phyloP scores from a whole-genome alignment of 257 asterid species.

The Fraxinus excelsior region DNA sequence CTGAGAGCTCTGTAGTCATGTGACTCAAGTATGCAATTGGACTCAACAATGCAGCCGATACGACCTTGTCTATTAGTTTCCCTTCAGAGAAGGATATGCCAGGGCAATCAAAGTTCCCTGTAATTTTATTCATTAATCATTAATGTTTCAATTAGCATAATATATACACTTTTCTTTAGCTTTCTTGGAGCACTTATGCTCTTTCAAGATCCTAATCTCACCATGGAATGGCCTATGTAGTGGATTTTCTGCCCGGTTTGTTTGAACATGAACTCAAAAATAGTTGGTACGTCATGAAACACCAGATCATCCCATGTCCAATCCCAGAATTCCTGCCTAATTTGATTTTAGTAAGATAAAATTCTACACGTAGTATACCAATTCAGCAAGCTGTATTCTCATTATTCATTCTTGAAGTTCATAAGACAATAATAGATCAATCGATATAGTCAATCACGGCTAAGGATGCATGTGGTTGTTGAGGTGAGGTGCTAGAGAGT shows the following conservation, averaged over 20 bases:
- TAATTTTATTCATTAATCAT: no score
- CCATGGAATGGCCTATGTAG: slow-evolving; percentile 76
- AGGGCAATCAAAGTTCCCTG: slow-evolving; percentile 89
- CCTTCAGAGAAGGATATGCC: slow-evolving; percentile 76
- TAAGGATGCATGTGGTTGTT: no score
- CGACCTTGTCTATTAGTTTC: slow-evolving; percentile 60
- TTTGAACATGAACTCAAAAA: slow-evolving; percentile 41
- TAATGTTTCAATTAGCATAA: neutral
- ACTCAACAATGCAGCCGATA: slow-evolving; percentile 73
- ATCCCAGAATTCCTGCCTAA: slow-evolving; percentile 55
- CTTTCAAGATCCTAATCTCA: slow-evolving; percentile 18
- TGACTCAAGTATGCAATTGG: slow-evolving; percentile 86
- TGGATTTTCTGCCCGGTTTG: slow-evolving; percentile 59
- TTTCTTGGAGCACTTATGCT: neutral
- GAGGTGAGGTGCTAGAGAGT: no score
- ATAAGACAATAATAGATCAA: no score
- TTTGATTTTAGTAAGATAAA: slow-evolving; percentile 1
- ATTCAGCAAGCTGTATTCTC: neutral
- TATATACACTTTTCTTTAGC: neutral
- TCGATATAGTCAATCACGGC: no score
- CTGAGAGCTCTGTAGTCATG: slow-evolving; percentile 69
- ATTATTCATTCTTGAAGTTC: no score
- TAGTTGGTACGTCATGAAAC: slow-evolving; percentile 54
- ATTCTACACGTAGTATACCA: neutral
- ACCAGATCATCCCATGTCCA: slow-evolving; percentile 87